Evolutionary conservation across 345 rosid genomes (phyloP).

Genomic region (Eucalyptus globulus): DNA sequence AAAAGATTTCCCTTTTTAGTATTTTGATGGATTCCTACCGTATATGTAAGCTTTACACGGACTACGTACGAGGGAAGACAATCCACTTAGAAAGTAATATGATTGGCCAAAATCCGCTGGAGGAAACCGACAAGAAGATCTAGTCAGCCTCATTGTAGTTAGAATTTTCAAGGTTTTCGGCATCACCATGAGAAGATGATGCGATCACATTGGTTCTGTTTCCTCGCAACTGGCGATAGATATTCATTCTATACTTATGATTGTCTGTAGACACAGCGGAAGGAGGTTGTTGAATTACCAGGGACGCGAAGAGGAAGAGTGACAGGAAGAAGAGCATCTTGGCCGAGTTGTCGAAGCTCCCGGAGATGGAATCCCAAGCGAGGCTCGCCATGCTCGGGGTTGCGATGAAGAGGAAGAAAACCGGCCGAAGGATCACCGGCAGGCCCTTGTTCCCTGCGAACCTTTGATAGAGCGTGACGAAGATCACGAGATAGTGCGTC

Average conservation of each 20-base stretch:
- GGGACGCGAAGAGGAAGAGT: slow-evolving; percentile 15
- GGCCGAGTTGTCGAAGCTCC: slow-evolving; percentile 5
- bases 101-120: not conserved
- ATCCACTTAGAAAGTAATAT: not conserved
- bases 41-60: not conserved
- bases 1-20: not conserved
- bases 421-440: slow-evolving; percentile 14
- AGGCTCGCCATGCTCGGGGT: slow-evolving; percentile 18
- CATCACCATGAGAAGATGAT: not conserved
- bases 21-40: not conserved
- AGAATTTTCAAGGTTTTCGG: not conserved
- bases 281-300: not conserved
- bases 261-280: not conserved
- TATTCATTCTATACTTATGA: not conserved
- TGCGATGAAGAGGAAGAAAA: slow-evolving; percentile 18
- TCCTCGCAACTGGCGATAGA: not conserved
- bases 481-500: slow-evolving; percentile 17
- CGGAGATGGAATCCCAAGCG: slow-evolving; percentile 14
- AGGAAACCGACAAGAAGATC: not conserved
- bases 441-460: slow-evolving; percentile 2
- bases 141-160: not conserved
- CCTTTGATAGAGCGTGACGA: slow-evolving; percentile 19
- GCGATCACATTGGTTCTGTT: not conserved
- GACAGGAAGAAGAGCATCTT: slow-evolving; percentile 27
- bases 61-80: not conserved